Conservation (phyloP, 2,329 filamentous ascomycete genomes). For the Penicillium sp. region DNA sequence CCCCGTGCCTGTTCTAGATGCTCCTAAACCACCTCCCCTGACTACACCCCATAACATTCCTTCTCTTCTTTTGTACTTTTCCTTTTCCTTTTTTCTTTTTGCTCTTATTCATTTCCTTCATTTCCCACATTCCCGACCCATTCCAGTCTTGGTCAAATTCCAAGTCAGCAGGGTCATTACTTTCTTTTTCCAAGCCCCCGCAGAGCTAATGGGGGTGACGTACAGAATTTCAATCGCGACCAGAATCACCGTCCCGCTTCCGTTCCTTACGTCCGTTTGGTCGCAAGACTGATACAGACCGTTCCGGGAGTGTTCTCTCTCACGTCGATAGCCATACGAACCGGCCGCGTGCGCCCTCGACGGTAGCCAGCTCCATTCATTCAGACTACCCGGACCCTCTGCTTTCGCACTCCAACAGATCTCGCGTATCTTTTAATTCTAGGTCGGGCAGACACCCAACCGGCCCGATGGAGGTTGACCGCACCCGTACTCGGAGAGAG, state of each 20-base stretch:
- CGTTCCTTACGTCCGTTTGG: conserved; percentile 33
- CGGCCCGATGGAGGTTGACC: conserved; percentile 71
- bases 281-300: conserved; percentile 17
- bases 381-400: conserved; percentile 19
- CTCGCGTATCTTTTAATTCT: conserved; percentile 39
- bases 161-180: neutral
- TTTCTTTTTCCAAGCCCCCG: conserved; percentile 13
- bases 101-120: neutral
- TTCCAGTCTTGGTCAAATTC: neutral
- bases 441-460: conserved; percentile 53
- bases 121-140: conserved; percentile 1
- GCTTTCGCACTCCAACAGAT: conserved; percentile 30
- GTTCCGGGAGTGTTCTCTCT: conserved; percentile 31
- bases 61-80: conserved; percentile 3
- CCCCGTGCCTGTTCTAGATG: conserved; percentile 2
- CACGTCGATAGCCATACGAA: conserved; percentile 16
- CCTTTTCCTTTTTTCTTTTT: neutral
- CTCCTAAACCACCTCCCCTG: conserved; percentile 1
- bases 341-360: conserved; percentile 28
- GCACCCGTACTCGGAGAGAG: conserved; percentile 78
- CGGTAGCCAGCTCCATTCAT: conserved; percentile 20
- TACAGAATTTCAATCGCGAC: conserved; percentile 31
- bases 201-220: conserved; percentile 26
- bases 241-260: conserved; percentile 34
- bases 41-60: neutral